Evolutionary conservation across 441 rosid genomes (phyloP).

Genomic region (Macaranga tanarius): DNA sequence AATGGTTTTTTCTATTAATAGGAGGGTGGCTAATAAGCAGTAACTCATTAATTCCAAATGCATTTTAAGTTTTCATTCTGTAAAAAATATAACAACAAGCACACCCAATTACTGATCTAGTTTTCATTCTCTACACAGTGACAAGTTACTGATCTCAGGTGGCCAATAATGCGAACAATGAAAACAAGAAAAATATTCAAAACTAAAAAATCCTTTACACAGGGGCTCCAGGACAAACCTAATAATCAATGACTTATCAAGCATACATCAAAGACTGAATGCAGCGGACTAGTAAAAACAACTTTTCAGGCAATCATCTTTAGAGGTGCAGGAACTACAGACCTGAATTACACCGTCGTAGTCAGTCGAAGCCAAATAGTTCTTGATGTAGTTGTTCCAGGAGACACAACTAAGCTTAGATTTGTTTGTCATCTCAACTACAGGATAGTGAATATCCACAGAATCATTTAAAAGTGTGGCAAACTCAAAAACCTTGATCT

Average conservation of each 20-base stretch:
- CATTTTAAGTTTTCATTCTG: not conserved
- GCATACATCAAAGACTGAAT: constrained; percentile 1
- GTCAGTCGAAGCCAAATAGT: constrained; percentile 83
- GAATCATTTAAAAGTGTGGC: constrained; percentile 61
- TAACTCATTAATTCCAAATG: not conserved
- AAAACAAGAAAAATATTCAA: too few relatives aligned
- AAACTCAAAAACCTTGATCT: constrained; percentile 74
- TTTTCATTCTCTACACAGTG: not conserved
- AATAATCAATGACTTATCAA: too few relatives aligned
- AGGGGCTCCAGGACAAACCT: not conserved
- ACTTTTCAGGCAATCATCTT: constrained; percentile 6
- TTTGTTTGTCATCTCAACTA: constrained; percentile 73
- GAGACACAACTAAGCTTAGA: constrained; percentile 71
- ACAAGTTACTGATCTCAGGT: not conserved
- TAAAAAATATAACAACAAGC: too few relatives aligned
- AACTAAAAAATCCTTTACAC: too few relatives aligned
- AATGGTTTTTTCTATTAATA: not conserved
- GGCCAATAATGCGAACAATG: not conserved
- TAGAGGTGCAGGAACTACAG: constrained; percentile 18
- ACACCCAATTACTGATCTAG: not conserved
- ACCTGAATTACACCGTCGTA: constrained; percentile 83
- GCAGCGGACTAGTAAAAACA: constrained; percentile 7
- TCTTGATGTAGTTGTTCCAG: constrained; percentile 84
- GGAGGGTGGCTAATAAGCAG: constrained; percentile 1
- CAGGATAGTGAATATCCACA: constrained; percentile 69